Conservation (phyloP, 495 filamentous ascomycete genomes). For the Xylaria bambusicola region DNA sequence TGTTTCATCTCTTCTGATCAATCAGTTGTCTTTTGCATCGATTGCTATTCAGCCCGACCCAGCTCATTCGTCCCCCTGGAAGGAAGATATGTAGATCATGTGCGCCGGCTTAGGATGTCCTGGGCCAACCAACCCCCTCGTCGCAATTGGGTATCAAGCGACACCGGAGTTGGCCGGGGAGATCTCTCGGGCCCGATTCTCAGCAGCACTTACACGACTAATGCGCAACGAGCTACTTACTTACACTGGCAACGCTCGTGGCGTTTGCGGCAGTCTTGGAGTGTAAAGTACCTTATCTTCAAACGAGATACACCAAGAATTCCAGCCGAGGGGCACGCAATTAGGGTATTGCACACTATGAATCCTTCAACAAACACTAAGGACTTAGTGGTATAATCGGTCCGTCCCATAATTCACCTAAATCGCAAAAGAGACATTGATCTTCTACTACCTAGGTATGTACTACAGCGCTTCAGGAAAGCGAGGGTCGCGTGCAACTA, state of each 20-base stretch:
- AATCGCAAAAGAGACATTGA: background rate
- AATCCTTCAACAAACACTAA: background rate
- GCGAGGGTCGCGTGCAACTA: background rate
- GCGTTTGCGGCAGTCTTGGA: too few species aligned
- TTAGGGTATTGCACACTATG: too few species aligned
- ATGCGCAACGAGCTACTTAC: too few species aligned
- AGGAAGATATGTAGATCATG: constrained; percentile 1
- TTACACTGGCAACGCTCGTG: too few species aligned
- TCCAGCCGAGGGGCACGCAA: too few species aligned
- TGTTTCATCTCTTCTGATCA: too few species aligned
- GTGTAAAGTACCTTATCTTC: too few species aligned
- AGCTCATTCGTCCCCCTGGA: background rate
- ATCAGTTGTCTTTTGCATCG: background rate
- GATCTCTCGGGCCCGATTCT: too few species aligned
- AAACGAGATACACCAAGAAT: too few species aligned
- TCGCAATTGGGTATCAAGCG: constrained; percentile 16
- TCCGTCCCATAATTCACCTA: constrained; percentile 12
- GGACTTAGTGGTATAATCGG: constrained; percentile 10
- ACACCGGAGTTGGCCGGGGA: constrained; percentile 2
- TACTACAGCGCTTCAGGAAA: constrained; percentile 12
- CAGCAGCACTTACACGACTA: too few species aligned
- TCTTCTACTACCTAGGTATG: constrained; percentile 8
- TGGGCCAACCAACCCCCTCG: background rate
- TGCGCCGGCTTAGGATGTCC: constrained; percentile 1
- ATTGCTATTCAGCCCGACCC: background rate